These are phyloP conservation scores for Colletotrichum eleusines DNA, from an alignment of 2,329 filamentous ascomycete genomes.

Conservation along the genomic window DNA sequence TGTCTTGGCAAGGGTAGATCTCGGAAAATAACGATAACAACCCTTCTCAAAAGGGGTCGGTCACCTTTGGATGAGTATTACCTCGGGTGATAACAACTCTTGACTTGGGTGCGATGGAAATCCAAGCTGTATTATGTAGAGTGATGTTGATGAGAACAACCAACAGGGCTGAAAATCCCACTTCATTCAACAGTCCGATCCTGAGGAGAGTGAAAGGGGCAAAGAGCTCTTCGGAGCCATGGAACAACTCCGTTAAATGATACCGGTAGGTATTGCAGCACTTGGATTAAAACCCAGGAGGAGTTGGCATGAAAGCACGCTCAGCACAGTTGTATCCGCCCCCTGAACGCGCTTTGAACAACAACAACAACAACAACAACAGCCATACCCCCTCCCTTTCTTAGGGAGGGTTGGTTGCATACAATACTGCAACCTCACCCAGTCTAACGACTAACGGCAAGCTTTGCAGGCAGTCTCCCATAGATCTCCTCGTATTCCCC, in stretches of 20 bases:
- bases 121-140: no score
- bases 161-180: no score
- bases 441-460: neutral
- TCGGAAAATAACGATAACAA: no score
- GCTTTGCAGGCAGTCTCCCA: neutral
- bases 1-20: neutral
- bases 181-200: neutral
- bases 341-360: neutral
- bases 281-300: neutral
- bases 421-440: constrained; percentile 16
- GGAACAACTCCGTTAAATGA: neutral
- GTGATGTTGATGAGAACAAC: neutral
- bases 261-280: no score
- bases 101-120: neutral
- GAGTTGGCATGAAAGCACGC: neutral
- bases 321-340: neutral
- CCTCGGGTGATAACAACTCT: neutral
- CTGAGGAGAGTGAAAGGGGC: neutral
- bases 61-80: no score
- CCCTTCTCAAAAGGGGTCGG: no score
- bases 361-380: neutral
- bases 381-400: neutral
- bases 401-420: constrained; percentile 24
- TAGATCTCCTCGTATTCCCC: constrained; percentile 26
- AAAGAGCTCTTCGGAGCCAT: no score